Evolutionary conservation across 1,284 basidiomycete genomes (phyloP), one percentile per base, ranked within the genome.

Genomic region (Ganoderma lucidum): DNA sequence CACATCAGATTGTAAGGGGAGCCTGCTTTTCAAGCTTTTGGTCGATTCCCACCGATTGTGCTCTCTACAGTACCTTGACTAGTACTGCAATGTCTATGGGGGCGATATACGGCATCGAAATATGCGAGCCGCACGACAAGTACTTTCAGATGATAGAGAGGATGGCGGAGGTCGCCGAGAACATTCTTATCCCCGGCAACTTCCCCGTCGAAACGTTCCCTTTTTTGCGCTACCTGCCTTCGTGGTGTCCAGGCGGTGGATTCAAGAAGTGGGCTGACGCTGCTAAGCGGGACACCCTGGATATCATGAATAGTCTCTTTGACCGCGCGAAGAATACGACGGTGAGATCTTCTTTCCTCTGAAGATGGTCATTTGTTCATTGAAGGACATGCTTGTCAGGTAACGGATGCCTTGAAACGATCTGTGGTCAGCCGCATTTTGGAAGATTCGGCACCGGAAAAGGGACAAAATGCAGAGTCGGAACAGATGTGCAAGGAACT

Each of bases 21-120:
- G 14, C 59, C 23, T 3, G 48, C 6, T 30, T 42, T 0, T 23
- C 30, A 15, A 17, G 15, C 23, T 35, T 51, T 23, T 5, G n/a
- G 5, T 23, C 6, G 9, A 14, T 41, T 32, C 15, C 0, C 15
- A 15, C 8, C 17, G 12, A 9, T 41, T 23, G 2, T 32, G 19
- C 44, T 35, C 35, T 35, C 35, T 8, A 35, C 3, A 82, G 81
- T 59, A 73, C 74, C 15, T 74, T 75, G 45, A 79, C 75, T n/a
- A n/a, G n/a, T n/a, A n/a, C n/a, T 14, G 78, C 78, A 3, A 71
- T 77, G 28, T 76, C 78, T 41, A 70, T 80, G 64, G 73, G 70
- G 14, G 73, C 82, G 19, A 69, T 78, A 1, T 77, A 82, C 69
- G 82, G 81, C 23, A 76, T 81, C 39, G 71, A 77, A 41, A 71